Evolutionary conservation across 2,329 filamentous ascomycete genomes (phyloP), one percentile per base, ranked within the genome.

Genomic region (Grosmannia penicillata): DNA sequence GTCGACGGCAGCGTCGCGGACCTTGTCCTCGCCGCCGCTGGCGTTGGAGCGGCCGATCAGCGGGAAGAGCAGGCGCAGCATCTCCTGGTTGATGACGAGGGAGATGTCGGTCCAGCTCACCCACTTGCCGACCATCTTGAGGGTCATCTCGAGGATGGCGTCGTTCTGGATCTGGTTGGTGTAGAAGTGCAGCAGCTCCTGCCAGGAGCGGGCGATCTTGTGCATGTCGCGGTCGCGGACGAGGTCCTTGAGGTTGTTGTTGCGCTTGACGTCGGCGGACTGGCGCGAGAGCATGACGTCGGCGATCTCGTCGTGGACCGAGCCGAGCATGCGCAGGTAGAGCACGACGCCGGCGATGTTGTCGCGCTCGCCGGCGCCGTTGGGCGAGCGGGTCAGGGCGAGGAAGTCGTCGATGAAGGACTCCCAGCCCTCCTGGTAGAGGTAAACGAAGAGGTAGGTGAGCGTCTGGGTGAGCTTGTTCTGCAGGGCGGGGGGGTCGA

Each of bases 101-200:
- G 82, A 82, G 50, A 98, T 96, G 54, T 96, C 91, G 52, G 93
- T 93, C 91, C 91, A 98, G 69, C 86, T 93, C 43, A 94, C 86
- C 89, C 91, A 98, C 56, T 89, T 91, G 27, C 85, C 86, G 47
- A 98, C 76, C n/a, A 86, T 81, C 59, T 81, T 85, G 38, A 98
- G 68, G 49, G 83, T 87, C 69, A 93, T 78, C 56, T 95, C 86
- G 31, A 93, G 71, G 41, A 96, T 71, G 30, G 62, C 56, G 52
- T 86, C 78, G 48, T 81, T 74, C 41, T n/a, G n/a, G n/a, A n/a
- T n/a, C n/a, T 75, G 68, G 52, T 72, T 72, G 47, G 70, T 67
- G 70, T 87, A 96, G 51, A 79, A 75, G 10, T 75, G 69, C 39
- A 98, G 68, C 32, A 98, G 80, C 52, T 93, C 82, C 57, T 91